These are phyloP conservation scores for Alternaria dauci DNA, from an alignment of 2,329 filamentous ascomycete genomes.

Conservation along the genomic window DNA sequence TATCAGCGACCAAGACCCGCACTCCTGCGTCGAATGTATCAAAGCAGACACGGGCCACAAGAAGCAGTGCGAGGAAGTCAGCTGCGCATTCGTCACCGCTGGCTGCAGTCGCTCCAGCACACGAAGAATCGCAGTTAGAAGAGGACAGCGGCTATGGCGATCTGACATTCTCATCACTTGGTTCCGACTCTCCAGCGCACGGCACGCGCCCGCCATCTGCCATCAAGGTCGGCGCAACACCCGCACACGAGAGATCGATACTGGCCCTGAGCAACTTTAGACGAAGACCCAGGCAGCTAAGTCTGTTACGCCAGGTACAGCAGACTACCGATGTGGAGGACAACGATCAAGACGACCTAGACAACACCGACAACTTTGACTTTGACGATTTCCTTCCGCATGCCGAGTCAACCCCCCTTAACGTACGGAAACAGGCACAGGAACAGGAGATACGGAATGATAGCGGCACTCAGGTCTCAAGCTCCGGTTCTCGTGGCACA, in stretches of 20 bases:
- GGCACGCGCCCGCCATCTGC: slow-evolving; percentile 54
- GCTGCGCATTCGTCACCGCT: slow-evolving; percentile 21
- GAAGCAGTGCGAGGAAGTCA: slow-evolving; percentile 29
- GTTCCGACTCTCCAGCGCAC: slow-evolving; percentile 46
- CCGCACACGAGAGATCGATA: slow-evolving; percentile 56
- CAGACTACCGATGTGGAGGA: slow-evolving; percentile 57
- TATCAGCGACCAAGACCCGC: slow-evolving; percentile 18
- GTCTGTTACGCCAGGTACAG: slow-evolving; percentile 59
- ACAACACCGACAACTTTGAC: slow-evolving; percentile 51
- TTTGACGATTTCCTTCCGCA: slow-evolving; percentile 64
- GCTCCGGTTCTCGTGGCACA: slow-evolving; percentile 45
- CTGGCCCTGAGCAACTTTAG: slow-evolving; percentile 62
- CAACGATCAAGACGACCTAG: slow-evolving; percentile 54
- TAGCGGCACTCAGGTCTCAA: slow-evolving; percentile 42
- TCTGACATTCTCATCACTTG: slow-evolving; percentile 45
- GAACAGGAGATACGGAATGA: slow-evolving; percentile 35
- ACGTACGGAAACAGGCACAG: slow-evolving; percentile 50
- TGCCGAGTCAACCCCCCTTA: slow-evolving; percentile 73
- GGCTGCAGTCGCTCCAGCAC: slow-evolving; percentile 6
- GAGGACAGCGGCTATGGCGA: slow-evolving; percentile 46
- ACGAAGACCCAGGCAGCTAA: slow-evolving; percentile 58
- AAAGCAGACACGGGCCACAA: slow-evolving; percentile 27
- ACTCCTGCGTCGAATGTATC: slow-evolving; percentile 35
- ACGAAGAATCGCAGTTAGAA: slow-evolving; percentile 20
- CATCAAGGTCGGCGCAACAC: slow-evolving; percentile 55